Conservation (phyloP, 2,329 filamentous ascomycete genomes). For the Aspergillus glaucus region DNA sequence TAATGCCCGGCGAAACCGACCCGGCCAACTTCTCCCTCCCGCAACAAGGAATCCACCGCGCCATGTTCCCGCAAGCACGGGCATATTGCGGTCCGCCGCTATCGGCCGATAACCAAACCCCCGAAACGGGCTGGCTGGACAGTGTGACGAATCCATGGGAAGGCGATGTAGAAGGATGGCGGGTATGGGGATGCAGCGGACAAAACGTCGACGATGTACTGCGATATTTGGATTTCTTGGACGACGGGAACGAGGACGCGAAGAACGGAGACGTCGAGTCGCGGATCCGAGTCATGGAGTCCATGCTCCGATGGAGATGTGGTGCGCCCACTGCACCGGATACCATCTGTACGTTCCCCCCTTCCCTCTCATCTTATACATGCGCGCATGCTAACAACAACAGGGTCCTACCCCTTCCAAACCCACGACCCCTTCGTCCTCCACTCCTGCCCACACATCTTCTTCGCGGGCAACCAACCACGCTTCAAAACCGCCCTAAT, state of each 20-base stretch:
- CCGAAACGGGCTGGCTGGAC: slow-evolving; percentile 70
- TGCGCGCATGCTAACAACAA: not conserved
- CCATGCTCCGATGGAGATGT: slow-evolving; percentile 86
- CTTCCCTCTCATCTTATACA: not conserved
- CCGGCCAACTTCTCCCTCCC: slow-evolving; percentile 85
- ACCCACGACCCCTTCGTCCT: slow-evolving; percentile 88
- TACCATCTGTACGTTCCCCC: slow-evolving; percentile 69
- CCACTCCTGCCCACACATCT: slow-evolving; percentile 78
- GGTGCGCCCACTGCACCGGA: slow-evolving; percentile 91
- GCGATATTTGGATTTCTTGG: slow-evolving; percentile 66
- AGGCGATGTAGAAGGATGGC: slow-evolving; percentile 83
- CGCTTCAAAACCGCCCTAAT: slow-evolving; percentile 67
- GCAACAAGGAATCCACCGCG: slow-evolving; percentile 86
- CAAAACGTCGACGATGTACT: slow-evolving; percentile 93
- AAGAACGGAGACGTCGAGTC: slow-evolving; percentile 53
- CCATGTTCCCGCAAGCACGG: slow-evolving; percentile 76
- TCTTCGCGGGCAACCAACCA: slow-evolving; percentile 81
- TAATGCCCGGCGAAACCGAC: slow-evolving; percentile 77
- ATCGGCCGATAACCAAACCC: slow-evolving; percentile 24
- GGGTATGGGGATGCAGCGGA: slow-evolving; percentile 76
- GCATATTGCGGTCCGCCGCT: slow-evolving; percentile 50
- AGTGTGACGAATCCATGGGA: slow-evolving; percentile 90
- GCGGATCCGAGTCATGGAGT: slow-evolving; percentile 83
- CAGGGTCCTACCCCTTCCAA: slow-evolving; percentile 94
- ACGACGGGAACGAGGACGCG: slow-evolving; percentile 20